phyloP scores from a whole-genome alignment of 495 filamentous ascomycete genomes.

The Pseudoneurospora amorphoporcata region DNA sequence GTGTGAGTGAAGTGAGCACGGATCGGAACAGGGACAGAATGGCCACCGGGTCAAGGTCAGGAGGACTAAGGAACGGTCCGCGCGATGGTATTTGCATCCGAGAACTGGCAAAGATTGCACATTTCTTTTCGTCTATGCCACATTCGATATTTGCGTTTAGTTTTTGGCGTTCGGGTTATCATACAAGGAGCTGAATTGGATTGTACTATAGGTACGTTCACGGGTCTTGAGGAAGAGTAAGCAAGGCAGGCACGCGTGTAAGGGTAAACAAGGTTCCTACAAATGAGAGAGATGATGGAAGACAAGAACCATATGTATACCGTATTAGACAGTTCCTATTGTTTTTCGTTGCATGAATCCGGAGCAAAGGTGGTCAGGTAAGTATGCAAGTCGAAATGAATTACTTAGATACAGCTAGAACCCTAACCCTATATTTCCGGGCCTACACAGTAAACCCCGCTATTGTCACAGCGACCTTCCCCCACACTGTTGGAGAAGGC shows the following conservation, averaged over 20 bases:
- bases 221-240: background rate
- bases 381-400: background rate
- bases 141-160: background rate
- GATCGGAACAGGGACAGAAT: background rate
- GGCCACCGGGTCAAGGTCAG: background rate
- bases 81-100: background rate
- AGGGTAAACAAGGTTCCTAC: background rate
- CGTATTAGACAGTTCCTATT: background rate
- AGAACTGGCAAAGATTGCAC: background rate
- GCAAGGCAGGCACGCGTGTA: background rate
- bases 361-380: background rate
- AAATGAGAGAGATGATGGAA: background rate
- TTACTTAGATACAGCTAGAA: background rate
- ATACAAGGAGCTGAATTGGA: background rate
- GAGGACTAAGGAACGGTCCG: background rate
- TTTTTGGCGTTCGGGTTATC: background rate
- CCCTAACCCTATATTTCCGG: background rate
- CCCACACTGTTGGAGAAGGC: background rate
- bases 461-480: background rate
- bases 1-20: constrained; percentile 4
- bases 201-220: background rate
- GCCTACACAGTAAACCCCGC: background rate
- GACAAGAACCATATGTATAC: background rate
- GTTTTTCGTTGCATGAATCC: background rate
- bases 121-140: background rate